Evolutionary conservation across 768 basidiomycete genomes (phyloP).

Genomic region (Multifurca ochricompacta): DNA sequence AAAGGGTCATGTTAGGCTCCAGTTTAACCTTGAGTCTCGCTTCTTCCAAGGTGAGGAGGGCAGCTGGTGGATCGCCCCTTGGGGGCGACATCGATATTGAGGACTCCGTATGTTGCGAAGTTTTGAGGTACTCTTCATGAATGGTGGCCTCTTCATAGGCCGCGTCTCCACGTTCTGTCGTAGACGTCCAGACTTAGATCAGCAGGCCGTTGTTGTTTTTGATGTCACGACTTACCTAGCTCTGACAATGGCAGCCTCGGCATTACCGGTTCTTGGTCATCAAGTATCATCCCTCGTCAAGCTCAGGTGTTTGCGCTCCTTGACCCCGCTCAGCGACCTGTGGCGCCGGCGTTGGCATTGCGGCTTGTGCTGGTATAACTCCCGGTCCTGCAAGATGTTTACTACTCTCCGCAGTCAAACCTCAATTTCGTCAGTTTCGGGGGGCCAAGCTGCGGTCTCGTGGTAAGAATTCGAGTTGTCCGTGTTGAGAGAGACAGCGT

Average conservation of each 20-base stretch:
- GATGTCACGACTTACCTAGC: neutral
- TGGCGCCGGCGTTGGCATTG: neutral
- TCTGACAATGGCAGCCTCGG: neutral
- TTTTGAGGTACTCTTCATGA: neutral
- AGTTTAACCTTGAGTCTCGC: slow-evolving; percentile 5
- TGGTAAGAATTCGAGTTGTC: neutral
- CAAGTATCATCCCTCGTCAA: neutral
- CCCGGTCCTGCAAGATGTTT: slow-evolving; percentile 12
- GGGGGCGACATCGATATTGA: neutral
- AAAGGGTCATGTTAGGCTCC: slow-evolving; percentile 20
- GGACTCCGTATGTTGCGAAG: neutral
- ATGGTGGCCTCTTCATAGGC: neutral
- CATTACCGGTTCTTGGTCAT: neutral
- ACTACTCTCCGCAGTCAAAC: neutral
- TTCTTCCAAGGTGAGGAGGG: slow-evolving; percentile 6
- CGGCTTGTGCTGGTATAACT: slow-evolving; percentile 6
- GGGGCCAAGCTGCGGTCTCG: neutral
- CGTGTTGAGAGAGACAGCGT: neutral
- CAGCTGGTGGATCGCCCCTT: neutral
- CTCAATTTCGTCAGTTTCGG: neutral
- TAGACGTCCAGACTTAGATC: neutral
- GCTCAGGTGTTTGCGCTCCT: neutral
- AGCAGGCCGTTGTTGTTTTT: neutral
- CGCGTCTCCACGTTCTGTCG: neutral
- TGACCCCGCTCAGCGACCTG: neutral